These are phyloP conservation scores for Sugiyamaella paludigena DNA, from an alignment of 1,139 yeast species.

Conservation along the genomic window DNA sequence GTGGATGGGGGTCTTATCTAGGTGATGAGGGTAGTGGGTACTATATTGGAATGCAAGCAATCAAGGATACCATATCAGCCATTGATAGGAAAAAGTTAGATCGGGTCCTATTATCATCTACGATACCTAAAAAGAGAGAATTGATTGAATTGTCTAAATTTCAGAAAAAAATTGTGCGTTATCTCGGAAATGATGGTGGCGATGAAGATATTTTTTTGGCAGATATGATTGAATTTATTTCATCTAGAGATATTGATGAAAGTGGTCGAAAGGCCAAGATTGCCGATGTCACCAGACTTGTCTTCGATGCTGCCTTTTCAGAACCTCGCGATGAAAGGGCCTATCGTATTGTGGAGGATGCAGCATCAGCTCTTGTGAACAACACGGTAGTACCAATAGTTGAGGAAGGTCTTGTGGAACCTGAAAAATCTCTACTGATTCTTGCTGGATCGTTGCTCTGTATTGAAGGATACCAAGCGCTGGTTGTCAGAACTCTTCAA, in stretches of 20 bases:
- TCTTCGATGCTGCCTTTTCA: slow-evolving; percentile 17
- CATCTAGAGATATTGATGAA: slow-evolving; percentile 10
- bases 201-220: slow-evolving; percentile 18
- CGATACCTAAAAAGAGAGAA: slow-evolving; percentile 13
- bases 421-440: slow-evolving; percentile 14
- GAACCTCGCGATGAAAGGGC: slow-evolving; percentile 12
- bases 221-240: slow-evolving; percentile 18
- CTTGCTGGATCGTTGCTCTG: slow-evolving; percentile 21
- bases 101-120: slow-evolving; percentile 9
- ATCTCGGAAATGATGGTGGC: slow-evolving; percentile 10
- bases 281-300: slow-evolving; percentile 20
- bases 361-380: slow-evolving; percentile 9
- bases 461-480: slow-evolving; percentile 5
- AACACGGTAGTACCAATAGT: slow-evolving; percentile 1
- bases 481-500: slow-evolving; percentile 13
- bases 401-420: slow-evolving; percentile 10
- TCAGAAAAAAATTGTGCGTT: slow-evolving; percentile 3
- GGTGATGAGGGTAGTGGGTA: slow-evolving; percentile 34
- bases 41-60: slow-evolving; percentile 26
- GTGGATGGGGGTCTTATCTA: slow-evolving; percentile 31
- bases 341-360: slow-evolving; percentile 1
- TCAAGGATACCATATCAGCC: slow-evolving; percentile 17
- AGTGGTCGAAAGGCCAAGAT: slow-evolving; percentile 15
- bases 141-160: slow-evolving; percentile 15
- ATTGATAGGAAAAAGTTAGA: slow-evolving; percentile 12